Percentiles rank a stretch among this genome's conserved stretches.
Evolutionary conservation across 1,139 yeast genomes (phyloP).

Genomic region (Meyerozyma athensensis): DNA sequence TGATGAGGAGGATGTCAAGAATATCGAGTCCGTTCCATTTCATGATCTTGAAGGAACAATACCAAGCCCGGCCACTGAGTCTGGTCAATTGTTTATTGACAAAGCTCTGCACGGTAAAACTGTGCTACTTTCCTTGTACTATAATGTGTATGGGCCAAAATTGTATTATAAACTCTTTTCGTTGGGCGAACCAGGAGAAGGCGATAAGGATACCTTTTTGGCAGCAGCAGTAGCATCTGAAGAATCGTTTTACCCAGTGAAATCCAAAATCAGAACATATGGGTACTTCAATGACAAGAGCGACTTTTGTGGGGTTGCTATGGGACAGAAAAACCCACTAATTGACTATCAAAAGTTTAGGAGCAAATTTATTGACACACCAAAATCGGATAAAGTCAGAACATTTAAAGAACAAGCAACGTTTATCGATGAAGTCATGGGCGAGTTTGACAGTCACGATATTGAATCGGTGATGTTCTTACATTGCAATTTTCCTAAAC

Average conservation of each 20-base stretch:
- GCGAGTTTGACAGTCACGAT: conserved; percentile 7
- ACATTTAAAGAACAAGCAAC: conserved; percentile 20
- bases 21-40: conserved; percentile 19
- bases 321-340: conserved; percentile 37
- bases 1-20: conserved; percentile 7
- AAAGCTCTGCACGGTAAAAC: conserved; percentile 49
- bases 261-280: conserved; percentile 26
- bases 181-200: conserved; percentile 56
- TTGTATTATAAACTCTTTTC: conserved; percentile 57
- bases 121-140: conserved; percentile 49
- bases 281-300: conserved; percentile 26
- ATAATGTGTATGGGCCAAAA: conserved; percentile 57
- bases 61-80: conserved; percentile 61
- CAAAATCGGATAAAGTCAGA: conserved; percentile 7
- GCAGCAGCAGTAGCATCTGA: conserved; percentile 50
- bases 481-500: conserved; percentile 38
- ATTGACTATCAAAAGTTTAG: conserved; percentile 22
- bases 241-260: conserved; percentile 51
- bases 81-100: conserved; percentile 58
- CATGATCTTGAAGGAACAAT: conserved; percentile 56
- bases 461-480: conserved; percentile 21
- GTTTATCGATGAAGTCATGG: conserved; percentile 14
- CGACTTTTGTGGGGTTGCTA: conserved; percentile 33
- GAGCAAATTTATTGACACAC: not conserved
- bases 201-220: conserved; percentile 62